phyloP scores from a whole-genome alignment of 2,329 filamentous ascomycete genomes.

The Huntiella bhutanensis region DNA sequence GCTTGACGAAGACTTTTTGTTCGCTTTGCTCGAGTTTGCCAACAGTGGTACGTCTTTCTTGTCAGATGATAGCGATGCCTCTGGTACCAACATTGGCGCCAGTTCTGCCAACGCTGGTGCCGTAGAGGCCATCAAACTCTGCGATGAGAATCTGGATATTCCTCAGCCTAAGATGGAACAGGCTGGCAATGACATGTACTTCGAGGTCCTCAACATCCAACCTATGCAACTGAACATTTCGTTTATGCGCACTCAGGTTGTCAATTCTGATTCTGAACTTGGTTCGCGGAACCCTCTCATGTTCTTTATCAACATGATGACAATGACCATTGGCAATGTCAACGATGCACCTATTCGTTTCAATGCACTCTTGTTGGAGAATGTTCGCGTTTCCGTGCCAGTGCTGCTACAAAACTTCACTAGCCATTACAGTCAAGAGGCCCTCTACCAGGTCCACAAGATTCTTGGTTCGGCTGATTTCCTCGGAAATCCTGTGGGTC shows the following conservation, averaged over 20 bases:
- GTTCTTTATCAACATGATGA: constrained; percentile 97
- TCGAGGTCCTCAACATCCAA: constrained; percentile 89
- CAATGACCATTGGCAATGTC: constrained; percentile 98
- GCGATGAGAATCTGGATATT: constrained; percentile 76
- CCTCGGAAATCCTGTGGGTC: constrained; percentile 85
- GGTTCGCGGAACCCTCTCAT: constrained; percentile 84
- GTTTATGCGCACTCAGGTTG: constrained; percentile 86
- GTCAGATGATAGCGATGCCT: constrained; percentile 18
- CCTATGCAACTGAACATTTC: constrained; percentile 96
- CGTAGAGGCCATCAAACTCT: constrained; percentile 51
- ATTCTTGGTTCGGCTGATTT: constrained; percentile 95
- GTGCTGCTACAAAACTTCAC: constrained; percentile 72
- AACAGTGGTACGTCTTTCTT: constrained; percentile 75
- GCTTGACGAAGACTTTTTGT: constrained; percentile 95
- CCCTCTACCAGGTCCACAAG: constrained; percentile 88
- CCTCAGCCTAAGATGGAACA: constrained; percentile 78
- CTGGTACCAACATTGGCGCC: constrained; percentile 1
- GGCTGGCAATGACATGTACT: constrained; percentile 86
- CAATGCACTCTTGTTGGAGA: constrained; percentile 87
- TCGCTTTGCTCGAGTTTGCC: constrained; percentile 82
- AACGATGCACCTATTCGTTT: constrained; percentile 91
- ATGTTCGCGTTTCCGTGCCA: constrained; percentile 74
- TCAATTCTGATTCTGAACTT: constrained; percentile 90
- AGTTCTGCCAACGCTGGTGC: background rate
- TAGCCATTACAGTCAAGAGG: constrained; percentile 93